phyloP scores from a whole-genome alignment of 1,284 basidiomycete species.

The Porodaedalea pini region DNA sequence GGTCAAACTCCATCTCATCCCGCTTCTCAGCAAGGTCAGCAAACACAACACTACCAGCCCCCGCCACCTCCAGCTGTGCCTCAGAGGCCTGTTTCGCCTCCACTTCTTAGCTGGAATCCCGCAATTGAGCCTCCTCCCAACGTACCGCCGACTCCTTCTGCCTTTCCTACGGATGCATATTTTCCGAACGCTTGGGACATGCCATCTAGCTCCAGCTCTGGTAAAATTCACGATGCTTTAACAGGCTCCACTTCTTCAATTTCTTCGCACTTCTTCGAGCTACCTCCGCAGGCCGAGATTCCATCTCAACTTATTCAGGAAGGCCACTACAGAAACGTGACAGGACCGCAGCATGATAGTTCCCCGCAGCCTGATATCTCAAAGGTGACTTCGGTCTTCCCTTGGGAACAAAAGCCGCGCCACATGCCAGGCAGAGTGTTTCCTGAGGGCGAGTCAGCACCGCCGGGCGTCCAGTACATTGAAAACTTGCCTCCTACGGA shows the following conservation, averaged over 20 bases:
- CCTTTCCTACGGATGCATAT: conserved; percentile 66
- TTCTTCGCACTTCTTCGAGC: conserved; percentile 53
- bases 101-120: conserved; percentile 64
- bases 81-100: conserved; percentile 41
- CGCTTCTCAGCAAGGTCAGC: conserved; percentile 8
- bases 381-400: conserved; percentile 83
- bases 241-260: conserved; percentile 32
- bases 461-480: conserved; percentile 45
- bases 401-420: conserved; percentile 82
- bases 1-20: neutral
- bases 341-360: conserved; percentile 36
- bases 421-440: conserved; percentile 69
- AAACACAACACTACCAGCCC: conserved; percentile 21
- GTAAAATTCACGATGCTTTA: conserved; percentile 28
- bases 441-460: conserved; percentile 63
- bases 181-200: conserved; percentile 75
- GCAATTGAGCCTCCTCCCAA: conserved; percentile 72
- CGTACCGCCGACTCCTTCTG: conserved; percentile 43
- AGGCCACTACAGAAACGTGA: conserved; percentile 62
- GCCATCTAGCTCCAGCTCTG: conserved; percentile 35
- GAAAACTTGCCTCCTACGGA: conserved; percentile 32
- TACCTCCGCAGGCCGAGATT: conserved; percentile 53
- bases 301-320: conserved; percentile 57
- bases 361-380: conserved; percentile 56
- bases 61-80: conserved; percentile 27